These are phyloP conservation scores for Curvularia hawaiiensis DNA, from an alignment of 2,329 filamentous ascomycete genomes.

Conservation along the genomic window DNA sequence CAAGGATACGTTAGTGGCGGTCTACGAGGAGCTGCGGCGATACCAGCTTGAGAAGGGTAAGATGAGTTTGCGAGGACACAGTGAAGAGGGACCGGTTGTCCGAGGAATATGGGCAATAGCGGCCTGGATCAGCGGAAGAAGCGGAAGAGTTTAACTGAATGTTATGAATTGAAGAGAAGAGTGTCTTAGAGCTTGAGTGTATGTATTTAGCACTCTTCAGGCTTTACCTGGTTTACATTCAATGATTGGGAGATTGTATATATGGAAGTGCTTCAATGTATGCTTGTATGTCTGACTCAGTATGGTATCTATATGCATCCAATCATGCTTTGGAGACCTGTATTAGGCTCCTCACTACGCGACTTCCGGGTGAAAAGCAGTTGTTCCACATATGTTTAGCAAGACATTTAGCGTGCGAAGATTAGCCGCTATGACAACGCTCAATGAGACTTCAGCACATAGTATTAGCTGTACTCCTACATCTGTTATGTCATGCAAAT, in stretches of 20 bases:
- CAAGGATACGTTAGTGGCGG: slow-evolving; percentile 29
- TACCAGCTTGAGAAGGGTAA: slow-evolving; percentile 31
- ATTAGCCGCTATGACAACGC: not conserved
- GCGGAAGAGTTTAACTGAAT: not conserved
- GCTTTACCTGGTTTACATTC: not conserved
- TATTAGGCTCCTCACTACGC: slow-evolving; percentile 18
- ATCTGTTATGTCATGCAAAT: not conserved
- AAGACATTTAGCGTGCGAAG: not conserved
- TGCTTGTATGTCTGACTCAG: not conserved
- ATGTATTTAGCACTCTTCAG: not conserved
- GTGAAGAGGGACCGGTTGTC: slow-evolving; percentile 32
- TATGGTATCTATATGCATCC: not conserved
- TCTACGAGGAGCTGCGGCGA: slow-evolving; percentile 36
- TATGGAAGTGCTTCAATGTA: not conserved
- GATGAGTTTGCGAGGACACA: slow-evolving; percentile 34
- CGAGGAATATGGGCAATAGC: slow-evolving; percentile 57
- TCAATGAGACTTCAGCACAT: not conserved
- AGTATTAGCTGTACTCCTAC: not conserved
- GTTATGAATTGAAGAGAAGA: too few relatives aligned
- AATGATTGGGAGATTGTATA: not conserved
- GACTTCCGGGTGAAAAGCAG: not conserved
- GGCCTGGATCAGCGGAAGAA: slow-evolving; percentile 17
- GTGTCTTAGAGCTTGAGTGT: too few relatives aligned
- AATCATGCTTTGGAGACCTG: not conserved
- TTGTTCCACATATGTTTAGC: not conserved